phyloP scores from a whole-genome alignment of 495 filamentous ascomycete species.

The Penicillium flavigenum region DNA sequence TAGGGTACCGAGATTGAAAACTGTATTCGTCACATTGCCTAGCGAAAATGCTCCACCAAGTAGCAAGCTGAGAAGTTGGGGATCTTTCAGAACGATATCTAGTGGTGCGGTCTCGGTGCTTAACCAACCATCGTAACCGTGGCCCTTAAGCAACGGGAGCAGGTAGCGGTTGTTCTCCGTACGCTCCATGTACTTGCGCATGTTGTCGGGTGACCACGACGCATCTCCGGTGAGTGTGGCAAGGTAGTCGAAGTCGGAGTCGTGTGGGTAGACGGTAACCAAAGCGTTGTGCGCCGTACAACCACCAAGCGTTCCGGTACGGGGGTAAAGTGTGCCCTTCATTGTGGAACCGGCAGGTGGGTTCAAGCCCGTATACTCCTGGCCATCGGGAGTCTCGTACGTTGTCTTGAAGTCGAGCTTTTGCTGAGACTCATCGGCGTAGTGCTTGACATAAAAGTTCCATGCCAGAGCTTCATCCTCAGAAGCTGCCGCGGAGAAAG shows the following conservation, averaged over 20 bases:
- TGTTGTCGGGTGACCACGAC: constrained; percentile 44
- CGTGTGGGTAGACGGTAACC: constrained; percentile 40
- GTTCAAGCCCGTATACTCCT: constrained; percentile 37
- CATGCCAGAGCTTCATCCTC: constrained; percentile 42
- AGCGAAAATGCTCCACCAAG: constrained; percentile 53
- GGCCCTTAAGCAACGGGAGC: constrained; percentile 40
- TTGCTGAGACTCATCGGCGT: constrained; percentile 38
- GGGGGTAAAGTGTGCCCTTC: constrained; percentile 49
- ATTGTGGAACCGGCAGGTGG: constrained; percentile 40
- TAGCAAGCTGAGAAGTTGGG: constrained; percentile 51
- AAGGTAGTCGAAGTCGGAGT: constrained; percentile 51
- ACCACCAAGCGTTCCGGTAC: constrained; percentile 48
- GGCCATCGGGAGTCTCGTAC: constrained; percentile 41
- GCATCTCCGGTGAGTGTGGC: constrained; percentile 42
- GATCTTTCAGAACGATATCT: constrained; percentile 48
- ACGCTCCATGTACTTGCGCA: constrained; percentile 44
- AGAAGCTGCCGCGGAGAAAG: constrained; percentile 35
- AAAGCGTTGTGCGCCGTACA: constrained; percentile 51
- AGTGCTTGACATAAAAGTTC: constrained; percentile 53
- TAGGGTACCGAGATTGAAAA: constrained; percentile 43
- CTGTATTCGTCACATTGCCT: constrained; percentile 40
- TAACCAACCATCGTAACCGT: constrained; percentile 62
- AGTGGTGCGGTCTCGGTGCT: constrained; percentile 48
- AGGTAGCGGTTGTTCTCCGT: constrained; percentile 57
- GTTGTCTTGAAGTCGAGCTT: constrained; percentile 46